These are phyloP conservation scores for Boletus eberwhitei DNA, from an alignment of 768 basidiomycete species.

Conservation along the genomic window DNA sequence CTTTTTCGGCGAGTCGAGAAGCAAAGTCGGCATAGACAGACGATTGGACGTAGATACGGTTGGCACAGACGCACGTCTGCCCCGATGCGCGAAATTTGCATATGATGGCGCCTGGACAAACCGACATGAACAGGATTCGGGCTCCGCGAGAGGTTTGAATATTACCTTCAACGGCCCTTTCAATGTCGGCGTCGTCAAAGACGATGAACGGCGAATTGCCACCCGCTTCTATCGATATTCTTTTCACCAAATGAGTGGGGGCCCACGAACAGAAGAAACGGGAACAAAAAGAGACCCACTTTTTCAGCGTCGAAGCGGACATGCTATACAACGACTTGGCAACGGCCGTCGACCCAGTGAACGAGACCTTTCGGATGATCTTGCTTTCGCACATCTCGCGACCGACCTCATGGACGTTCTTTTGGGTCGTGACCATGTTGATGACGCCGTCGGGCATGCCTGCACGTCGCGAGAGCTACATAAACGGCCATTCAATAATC, in stretches of 20 bases:
- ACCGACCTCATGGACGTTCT: conserved; percentile 82
- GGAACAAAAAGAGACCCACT: conserved; percentile 41
- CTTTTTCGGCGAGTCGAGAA: conserved; percentile 76
- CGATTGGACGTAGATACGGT: conserved; percentile 91
- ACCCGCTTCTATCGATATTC: conserved; percentile 81
- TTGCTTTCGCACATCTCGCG: conserved; percentile 92
- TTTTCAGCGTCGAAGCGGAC: conserved; percentile 77
- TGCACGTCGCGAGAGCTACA: conserved; percentile 77
- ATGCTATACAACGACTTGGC: conserved; percentile 73
- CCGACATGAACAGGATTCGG: neutral
- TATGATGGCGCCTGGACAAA: conserved; percentile 53
- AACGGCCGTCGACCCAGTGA: conserved; percentile 84
- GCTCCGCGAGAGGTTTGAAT: neutral
- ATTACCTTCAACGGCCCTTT: conserved; percentile 82
- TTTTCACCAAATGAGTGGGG: conserved; percentile 12
- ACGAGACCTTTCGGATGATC: conserved; percentile 81
- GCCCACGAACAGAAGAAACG: neutral
- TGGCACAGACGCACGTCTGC: conserved; percentile 86
- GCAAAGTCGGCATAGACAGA: conserved; percentile 92
- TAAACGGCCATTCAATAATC: neutral
- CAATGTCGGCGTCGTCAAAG: conserved; percentile 93
- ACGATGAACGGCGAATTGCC: conserved; percentile 97
- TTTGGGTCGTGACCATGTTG: conserved; percentile 88
- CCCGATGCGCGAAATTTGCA: conserved; percentile 82
- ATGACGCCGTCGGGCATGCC: conserved; percentile 94